Percentiles rank a stretch among this genome's conserved stretches.
phyloP scores from a whole-genome alignment of 805 yeast species.

The Candida railenensis region DNA sequence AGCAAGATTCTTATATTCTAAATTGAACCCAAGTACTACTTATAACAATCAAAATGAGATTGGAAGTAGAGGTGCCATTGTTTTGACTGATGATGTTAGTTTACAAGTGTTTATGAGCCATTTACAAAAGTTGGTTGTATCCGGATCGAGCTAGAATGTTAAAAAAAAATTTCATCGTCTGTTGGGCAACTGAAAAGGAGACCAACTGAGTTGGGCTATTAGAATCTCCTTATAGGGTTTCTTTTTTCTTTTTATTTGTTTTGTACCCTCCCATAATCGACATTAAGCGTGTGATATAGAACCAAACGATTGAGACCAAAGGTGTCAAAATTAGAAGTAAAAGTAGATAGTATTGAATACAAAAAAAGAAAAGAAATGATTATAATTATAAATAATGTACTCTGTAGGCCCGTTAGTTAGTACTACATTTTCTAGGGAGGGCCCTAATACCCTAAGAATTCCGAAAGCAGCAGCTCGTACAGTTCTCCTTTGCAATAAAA shows the following conservation, averaged over 20 bases:
- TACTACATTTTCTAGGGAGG: no score
- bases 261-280: background rate
- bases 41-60: slow-evolving; percentile 53
- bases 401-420: no score
- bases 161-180: background rate
- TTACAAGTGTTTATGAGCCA: slow-evolving; percentile 94
- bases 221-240: background rate
- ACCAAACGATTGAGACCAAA: background rate
- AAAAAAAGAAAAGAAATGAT: background rate
- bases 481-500: no score
- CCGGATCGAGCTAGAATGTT: slow-evolving; percentile 30
- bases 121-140: slow-evolving; percentile 85
- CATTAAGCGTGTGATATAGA: background rate
- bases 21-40: slow-evolving; percentile 90
- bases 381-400: background rate
- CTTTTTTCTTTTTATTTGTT: background rate
- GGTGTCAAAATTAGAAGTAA: background rate
- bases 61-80: slow-evolving; percentile 60
- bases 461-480: no score
- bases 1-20: slow-evolving; percentile 93
- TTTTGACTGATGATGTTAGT: slow-evolving; percentile 94
- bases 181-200: no score
- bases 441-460: no score
- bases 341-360: background rate
- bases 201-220: background rate